These are phyloP conservation scores for Acacia concinna DNA, from an alignment of 331 rosid genomes.

Conservation along the genomic window DNA sequence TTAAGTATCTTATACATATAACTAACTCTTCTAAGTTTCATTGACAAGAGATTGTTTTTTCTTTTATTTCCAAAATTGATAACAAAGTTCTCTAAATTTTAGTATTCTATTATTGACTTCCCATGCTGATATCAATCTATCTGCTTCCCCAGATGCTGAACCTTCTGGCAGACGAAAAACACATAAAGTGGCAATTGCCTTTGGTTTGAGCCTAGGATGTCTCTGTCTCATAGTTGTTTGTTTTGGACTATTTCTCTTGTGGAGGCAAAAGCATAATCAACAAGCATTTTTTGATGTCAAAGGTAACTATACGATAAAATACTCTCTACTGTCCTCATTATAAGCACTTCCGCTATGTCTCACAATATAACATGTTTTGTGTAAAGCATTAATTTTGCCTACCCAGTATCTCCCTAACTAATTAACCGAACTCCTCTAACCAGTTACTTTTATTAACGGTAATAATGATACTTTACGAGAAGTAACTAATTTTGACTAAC, in stretches of 20 bases:
- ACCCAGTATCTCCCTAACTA: too few relatives aligned
- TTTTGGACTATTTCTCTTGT: slow-evolving; percentile 53
- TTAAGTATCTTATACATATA: not conserved
- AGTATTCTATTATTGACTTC: not conserved
- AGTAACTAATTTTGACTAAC: not conserved
- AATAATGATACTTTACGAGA: not conserved
- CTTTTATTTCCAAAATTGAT: not conserved
- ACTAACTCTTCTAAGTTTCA: not conserved
- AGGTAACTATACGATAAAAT: slow-evolving; percentile 34
- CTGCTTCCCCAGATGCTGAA: slow-evolving; percentile 40
- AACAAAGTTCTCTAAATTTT: not conserved
- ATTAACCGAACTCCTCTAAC: not conserved
- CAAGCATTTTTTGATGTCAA: slow-evolving; percentile 64
- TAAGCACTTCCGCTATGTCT: not conserved
- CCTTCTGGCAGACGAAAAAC: slow-evolving; percentile 43
- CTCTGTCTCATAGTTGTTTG: slow-evolving; percentile 52
- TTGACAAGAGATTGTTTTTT: not conserved
- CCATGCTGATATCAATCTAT: slow-evolving; percentile 3
- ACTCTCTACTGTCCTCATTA: not conserved
- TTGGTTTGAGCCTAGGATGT: slow-evolving; percentile 61
- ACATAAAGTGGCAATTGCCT: slow-evolving; percentile 54
- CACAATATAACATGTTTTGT: not conserved
- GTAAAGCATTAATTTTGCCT: not conserved
- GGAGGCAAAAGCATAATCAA: slow-evolving; percentile 59
- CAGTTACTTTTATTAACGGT: too few relatives aligned